Conservation (phyloP, 352 stramenopile species). For the Phytophthora macrochlamydospora region DNA sequence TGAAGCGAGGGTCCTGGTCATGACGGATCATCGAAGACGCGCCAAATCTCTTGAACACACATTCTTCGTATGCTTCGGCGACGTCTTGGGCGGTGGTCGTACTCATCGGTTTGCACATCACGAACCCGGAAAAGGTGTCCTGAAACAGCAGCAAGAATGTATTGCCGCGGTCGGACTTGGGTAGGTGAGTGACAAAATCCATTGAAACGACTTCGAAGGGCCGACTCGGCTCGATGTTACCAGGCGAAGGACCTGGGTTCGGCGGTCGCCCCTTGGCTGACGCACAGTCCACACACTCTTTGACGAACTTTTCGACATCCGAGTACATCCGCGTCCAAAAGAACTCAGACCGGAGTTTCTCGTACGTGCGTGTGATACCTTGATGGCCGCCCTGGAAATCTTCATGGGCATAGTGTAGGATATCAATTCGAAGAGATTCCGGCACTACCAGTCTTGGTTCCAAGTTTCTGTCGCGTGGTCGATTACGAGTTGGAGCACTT, state of each 20-base stretch:
- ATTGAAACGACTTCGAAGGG: constrained; percentile 3
- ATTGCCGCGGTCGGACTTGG: background rate
- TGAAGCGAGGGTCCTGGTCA: background rate
- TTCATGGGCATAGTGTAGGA: constrained; percentile 2
- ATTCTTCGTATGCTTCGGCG: background rate
- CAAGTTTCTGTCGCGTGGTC: background rate
- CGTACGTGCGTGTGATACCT: constrained; percentile 7
- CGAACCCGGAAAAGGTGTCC: background rate
- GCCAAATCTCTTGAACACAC: background rate
- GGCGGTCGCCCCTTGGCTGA: background rate
- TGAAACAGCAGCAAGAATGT: background rate
- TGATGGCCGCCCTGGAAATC: constrained; percentile 2
- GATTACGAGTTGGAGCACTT: background rate
- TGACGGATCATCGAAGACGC: background rate
- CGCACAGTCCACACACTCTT: constrained; percentile 2
- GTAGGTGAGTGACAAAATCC: background rate
- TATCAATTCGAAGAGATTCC: background rate
- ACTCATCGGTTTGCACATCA: background rate
- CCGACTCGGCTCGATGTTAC: constrained; percentile 6
- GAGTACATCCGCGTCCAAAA: constrained; percentile 6
- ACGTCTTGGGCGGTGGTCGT: background rate
- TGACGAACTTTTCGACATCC: background rate
- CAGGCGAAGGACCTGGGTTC: constrained; percentile 7
- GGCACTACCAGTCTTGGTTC: constrained; percentile 3
- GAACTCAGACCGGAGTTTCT: constrained; percentile 8